Evolutionary conservation across 345 rosid species (phyloP), one percentile per base, ranked within the genome.

Genomic region (Adansonia digitata): DNA sequence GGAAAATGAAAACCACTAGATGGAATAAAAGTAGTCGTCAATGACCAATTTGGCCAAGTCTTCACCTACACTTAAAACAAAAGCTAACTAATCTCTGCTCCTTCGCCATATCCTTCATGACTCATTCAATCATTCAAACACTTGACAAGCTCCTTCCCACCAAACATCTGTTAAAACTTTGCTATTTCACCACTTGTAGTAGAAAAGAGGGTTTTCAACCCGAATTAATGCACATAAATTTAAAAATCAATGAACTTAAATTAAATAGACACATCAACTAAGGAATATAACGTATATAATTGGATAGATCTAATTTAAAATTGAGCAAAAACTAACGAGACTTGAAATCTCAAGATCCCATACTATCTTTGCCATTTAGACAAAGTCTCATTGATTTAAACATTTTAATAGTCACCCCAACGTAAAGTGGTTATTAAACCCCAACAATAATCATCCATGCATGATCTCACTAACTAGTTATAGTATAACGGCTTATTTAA

Each of bases 31-130:
- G 57, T 35, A 6, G n/a, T 11, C 15, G 22, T 12, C 34, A 2
- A 40, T 7, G 52, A 69, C 26, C 42, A 15, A 69, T 69, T 69
- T 27, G 57, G 57, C 72, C 56, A 46, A 49, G 72, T 69, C 72
- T 26, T 68, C 46, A 68, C 55, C 72, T 68, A 45, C 71, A 45
- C 71, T 40, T 40, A 12, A 40, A 65, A 22, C 51, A 1, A 65
- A 40, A 40, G 18, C 14, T 24, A 43, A 13, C 35, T 14, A 20
- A 27, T 26, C n/a, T 13, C 37, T 18, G 24, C 31, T 55, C 60
- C 27, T 51, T 51, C 56, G n/a, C 56, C 56, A 10, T 22, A 22
- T 8, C 2, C 2, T 11, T 8, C 12, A 1, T 31, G 34, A 31
- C 34, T 31, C 3, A 13, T 59, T 29, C 27, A 31, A 15, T 7